Base-by-base conservation (phyloP, 2,329 filamentous ascomycete species). In the Penicillium griseofulvum region DNA sequence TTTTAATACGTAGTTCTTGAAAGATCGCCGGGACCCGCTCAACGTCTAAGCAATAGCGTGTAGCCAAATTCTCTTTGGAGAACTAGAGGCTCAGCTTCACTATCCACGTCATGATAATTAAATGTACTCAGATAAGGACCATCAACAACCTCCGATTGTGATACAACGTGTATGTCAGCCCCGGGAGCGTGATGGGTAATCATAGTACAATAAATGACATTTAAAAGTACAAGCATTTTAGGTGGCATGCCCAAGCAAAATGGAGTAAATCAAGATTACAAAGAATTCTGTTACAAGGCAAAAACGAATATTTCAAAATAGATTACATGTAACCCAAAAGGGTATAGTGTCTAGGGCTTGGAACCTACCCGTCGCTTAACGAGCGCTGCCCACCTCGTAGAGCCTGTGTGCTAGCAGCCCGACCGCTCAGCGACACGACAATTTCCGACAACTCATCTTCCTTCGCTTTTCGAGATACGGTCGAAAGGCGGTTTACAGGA, bases 381-480 rank as follows among this genome's bases (percentile, higher is more conserved):
- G 73, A 75, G 70, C 63, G 65, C 66, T 63, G 57, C 68, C 72
- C 71, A 73, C 71, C 67, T 68, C 65, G 63, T 46, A 65, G 62
- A 66, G 58, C 46, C 55, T 65, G 66, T 65, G 64, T 59, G 60
- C 54, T 50, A 55, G 52, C 52, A 65, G 61, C 61, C 68, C 64
- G 65, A 67, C 66, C 67, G 65, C 64, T 66, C 63, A 72, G 68
- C 69, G 70, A 71, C 72, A 70, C 72, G 68, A 73, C 71, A 72
- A 65, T 54, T 55, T 56, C 63, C 70, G 67, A 68, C 64, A 70
- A 70, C 65, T 65, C 60, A 68, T 68, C 62, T 65, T 70, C 67
- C 65, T 71, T 76, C 74, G 75, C 73, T 76, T 77, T 77, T 76
- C 74, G 72, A 76, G 68, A 68, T 56, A 61, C 68, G 67, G 68